Evolutionary conservation across 148 eudicot species (phyloP), one percentile per base, ranked within the genome.

Genomic region (Heliosperma pusillum): DNA sequence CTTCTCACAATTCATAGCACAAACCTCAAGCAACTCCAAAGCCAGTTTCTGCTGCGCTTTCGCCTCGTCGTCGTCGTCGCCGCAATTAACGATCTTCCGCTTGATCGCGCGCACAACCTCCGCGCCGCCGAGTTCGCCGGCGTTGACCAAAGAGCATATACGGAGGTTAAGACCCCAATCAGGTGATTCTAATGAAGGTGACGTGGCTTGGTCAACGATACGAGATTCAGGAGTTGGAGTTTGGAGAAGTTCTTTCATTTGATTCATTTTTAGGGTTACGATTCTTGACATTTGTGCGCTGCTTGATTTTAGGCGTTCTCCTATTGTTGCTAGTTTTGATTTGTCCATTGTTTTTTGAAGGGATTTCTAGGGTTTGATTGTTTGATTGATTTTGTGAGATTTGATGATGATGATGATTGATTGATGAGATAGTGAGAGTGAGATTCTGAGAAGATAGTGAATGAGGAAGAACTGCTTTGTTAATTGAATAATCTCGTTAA

Each of bases 1-100:
- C 84, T 91, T 92, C 81, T 94, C 98, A 61, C 98, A 94, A 56
- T 94, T 94, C 66, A 93, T 88, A 3, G 93, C 83, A 56, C 90
- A 90, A 16, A 85, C 83, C 81, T 91, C 97, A 45, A 93, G 65
- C 60, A 94, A 75, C 82, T 94, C 98, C 21, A 94, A 68, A 20
- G 88, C 81, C 61, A 94, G 70, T 59, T 81, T 76, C 83, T 82
- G 86, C 17, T 77, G 59, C 33, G 55, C 72, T 10, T 52, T 77
- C 16, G 72, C 63, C 17, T 36, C 77, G 4, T 61, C 79, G 21
- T 83, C 86, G 24, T 81, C 88, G 30, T 66, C 72, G 1, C 71
- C 77, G 16, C 77, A 85, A 11, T 68, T 50, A 10, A 66, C 45
- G 22, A 94, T 74, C 82, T 94, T 94, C 84, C 79, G 76, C 83